Conservation (phyloP, 164 flowering plant species). For the Tinospora cordifolia region DNA sequence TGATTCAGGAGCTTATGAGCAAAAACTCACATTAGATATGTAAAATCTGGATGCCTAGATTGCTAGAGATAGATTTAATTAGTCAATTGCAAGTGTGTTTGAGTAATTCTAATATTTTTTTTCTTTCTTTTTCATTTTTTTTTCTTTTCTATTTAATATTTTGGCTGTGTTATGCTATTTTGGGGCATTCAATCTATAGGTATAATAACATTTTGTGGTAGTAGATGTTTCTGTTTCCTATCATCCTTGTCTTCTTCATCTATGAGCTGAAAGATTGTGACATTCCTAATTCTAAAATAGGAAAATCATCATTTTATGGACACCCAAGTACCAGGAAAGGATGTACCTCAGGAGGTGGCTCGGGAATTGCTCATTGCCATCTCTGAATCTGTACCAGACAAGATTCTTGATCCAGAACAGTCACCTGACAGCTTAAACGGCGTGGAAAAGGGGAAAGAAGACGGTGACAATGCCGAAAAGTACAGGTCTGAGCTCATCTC, state of each 20-base stretch:
- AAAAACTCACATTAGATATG: neutral
- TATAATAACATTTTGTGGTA: neutral
- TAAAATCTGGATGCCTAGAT: neutral
- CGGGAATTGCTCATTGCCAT: slow-evolving; percentile 57
- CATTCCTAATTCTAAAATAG: slow-evolving; percentile 9
- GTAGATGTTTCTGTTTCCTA: neutral
- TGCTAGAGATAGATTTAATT: neutral
- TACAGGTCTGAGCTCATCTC: slow-evolving; percentile 45
- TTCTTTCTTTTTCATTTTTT: neutral
- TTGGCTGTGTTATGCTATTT: neutral
- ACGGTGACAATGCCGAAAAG: slow-evolving; percentile 26
- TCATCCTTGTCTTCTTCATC: slow-evolving; percentile 2
- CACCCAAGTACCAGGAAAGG: slow-evolving; percentile 25
- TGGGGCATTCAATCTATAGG: neutral
- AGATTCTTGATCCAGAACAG: slow-evolving; percentile 12
- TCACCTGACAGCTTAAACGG: slow-evolving; percentile 15
- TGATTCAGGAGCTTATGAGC: neutral
- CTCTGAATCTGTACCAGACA: slow-evolving; percentile 28
- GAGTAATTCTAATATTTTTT: neutral
- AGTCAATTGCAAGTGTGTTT: neutral
- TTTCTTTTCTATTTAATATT: neutral
- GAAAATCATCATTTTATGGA: slow-evolving; percentile 35
- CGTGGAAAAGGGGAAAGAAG: slow-evolving; percentile 13
- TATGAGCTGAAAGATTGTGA: neutral
- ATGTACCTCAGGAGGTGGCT: slow-evolving; percentile 34